Evolutionary conservation across 768 basidiomycete species (phyloP), one percentile per base, ranked within the genome.

Genomic region (Termitomyces sp.): DNA sequence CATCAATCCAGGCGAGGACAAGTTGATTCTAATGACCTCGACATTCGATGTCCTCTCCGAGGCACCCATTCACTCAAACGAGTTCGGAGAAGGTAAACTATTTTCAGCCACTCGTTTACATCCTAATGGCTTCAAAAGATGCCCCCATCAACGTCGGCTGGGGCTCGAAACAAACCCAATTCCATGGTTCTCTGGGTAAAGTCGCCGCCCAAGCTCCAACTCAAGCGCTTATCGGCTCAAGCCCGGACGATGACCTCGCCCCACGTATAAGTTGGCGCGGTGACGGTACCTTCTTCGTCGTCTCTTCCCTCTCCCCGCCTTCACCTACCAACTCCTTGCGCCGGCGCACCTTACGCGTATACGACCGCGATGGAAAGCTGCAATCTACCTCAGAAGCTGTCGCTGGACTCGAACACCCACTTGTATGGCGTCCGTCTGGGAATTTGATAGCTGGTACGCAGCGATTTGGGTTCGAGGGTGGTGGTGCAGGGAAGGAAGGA

Each of bases 81-180:
- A 91, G 40, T 95, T 94, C 61, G 97, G 96, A 36, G 88, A 95
- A 80, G 92, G 91, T 86, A 56, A 7, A 22, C 7, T 15, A 20
- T 5, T 13, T 61, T 43, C 18, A 15, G 7, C 18, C 25, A 43
- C 56, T 32, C 46, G 43, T 25, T 0, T 46, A 31, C 13, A 5
- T 12, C 41, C 56, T 43, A 29, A 61, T 43, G 36, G 35, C 43
- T 10, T 29, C 59, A 54, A 5, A 61, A 93, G 94, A 94, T 66
- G 83, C 86, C 23, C 91, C 91, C 2, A 93, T 98, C 63, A 92
- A 95, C 62, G 93, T 98, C 56, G 97, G 97, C 15, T 99, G 97
- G 97, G 97, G 97, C 38, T 90, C 91, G 2, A 96, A 95, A 65
- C 81, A 90, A 67, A 98, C 97, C 0, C 97, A 99, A 64, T 99